A percentile compares a stretch with the other conserved stretches of the same genome.
Evolutionary conservation across 257 asterid genomes (phyloP).

Genomic region (Capsicum chinense): DNA sequence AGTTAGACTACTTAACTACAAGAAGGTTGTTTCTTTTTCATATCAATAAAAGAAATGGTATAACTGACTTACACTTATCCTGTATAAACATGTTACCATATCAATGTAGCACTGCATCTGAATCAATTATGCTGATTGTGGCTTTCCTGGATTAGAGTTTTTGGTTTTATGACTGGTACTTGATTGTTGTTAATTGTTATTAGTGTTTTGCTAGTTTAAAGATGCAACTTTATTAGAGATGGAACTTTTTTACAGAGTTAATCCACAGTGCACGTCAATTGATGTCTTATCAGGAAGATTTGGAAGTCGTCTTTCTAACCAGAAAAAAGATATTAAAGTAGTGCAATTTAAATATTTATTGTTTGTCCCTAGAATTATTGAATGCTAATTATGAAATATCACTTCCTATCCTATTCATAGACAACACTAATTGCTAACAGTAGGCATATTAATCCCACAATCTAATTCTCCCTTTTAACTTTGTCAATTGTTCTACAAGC

Average conservation of each 20-base stretch:
- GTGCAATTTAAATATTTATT: not conserved
- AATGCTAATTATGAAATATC: not conserved
- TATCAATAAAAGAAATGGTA: not conserved
- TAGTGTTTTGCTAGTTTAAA: not conserved
- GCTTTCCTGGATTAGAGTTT: not conserved
- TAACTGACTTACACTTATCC: not conserved
- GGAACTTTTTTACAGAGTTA: not conserved
- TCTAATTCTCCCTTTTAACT: not conserved
- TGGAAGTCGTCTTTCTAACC: not conserved
- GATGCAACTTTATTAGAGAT: not conserved
- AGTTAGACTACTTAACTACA: slow-evolving; percentile 11
- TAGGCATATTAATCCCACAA: not conserved
- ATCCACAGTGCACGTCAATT: not conserved
- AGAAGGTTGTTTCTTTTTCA: not conserved
- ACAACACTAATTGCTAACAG: not conserved
- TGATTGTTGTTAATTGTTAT: not conserved
- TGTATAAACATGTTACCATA: not conserved
- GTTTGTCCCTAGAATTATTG: not conserved
- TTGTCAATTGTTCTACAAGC: not conserved
- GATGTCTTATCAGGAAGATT: not conserved
- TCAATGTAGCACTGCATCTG: not conserved
- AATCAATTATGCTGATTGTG: slow-evolving; percentile 3
- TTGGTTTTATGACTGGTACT: not conserved
- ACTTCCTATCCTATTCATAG: not conserved
- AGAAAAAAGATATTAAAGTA: not conserved